Evolutionary conservation across 225 moss, liverwort and hornwort genomes (phyloP), one percentile per base, ranked within the genome.

Genomic region (Sphagnum tenellum): DNA sequence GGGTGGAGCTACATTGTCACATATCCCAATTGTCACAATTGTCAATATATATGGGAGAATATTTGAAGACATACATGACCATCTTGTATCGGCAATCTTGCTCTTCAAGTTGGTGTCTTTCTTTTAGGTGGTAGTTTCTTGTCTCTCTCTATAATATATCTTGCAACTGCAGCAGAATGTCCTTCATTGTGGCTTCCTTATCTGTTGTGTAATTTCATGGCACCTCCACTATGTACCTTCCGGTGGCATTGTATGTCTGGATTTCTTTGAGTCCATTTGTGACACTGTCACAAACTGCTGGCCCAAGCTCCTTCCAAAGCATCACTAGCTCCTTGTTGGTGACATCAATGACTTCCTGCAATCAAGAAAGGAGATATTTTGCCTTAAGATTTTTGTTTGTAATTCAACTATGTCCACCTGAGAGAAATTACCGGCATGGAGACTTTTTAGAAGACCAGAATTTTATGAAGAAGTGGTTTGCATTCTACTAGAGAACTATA

Each of bases 181-280:
- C 89, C 59, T 66, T 69, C 63, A 89, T 69, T 12, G 74, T 68
- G 7, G 81, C 78, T 44, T 67, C 78, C 62, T 65, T 73, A 0
- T 80, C 66, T 49, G 69, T 66, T 14, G 46, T 44, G 57, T 62
- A 80, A 70, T 93, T 79, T 85, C 83, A 88, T 3, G 65, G 66
- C 4, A 85, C 66, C 5, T 2, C 2, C 7, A 76, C 56, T 5
- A 78, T 70, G 47, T 88, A 86, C 7, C 89, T 78, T 9, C 92
- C 88, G 73, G 83, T 88, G 0, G 89, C 78, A 67, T 89, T 89
- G 29, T 80, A 80, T 4, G 83, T 83, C 68, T 89, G 88, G 7
- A 93, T 70, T 74, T 93, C 92, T 49, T 64, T 53, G 8, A 83
- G 53, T 0, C 88, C 88, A 3, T 60, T 80, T 10, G 74, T 63